Conservation (phyloP, 2,329 filamentous ascomycete species). For the Colletotrichum sp. region DNA sequence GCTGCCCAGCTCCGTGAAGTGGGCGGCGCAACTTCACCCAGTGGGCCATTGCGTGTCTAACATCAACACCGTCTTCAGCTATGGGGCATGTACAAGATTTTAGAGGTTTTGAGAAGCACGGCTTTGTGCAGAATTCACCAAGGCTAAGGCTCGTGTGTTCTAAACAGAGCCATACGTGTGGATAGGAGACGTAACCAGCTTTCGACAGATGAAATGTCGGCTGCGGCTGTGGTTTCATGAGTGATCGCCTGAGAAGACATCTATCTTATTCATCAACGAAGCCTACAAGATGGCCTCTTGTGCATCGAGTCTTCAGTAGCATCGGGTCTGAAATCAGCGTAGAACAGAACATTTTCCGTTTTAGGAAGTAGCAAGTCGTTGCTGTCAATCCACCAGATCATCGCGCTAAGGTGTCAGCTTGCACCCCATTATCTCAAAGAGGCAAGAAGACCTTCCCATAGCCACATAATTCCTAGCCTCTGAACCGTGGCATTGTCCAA, state of each 20-base stretch:
- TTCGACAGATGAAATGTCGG: background rate
- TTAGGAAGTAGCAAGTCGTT: background rate
- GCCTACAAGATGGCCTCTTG: background rate
- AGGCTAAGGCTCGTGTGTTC: background rate
- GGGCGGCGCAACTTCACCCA: background rate
- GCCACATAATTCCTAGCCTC: background rate
- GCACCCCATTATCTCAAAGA: background rate
- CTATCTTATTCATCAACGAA: background rate
- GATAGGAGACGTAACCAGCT: background rate
- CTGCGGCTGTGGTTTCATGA: background rate
- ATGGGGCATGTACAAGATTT: background rate
- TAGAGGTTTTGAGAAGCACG: background rate
- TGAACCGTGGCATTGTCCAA: background rate
- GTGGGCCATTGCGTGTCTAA: background rate
- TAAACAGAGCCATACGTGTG: background rate
- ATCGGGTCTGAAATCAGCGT: background rate
- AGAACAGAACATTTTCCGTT: background rate
- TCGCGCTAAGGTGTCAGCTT: background rate
- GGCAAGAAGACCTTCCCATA: background rate
- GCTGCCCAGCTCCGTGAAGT: background rate
- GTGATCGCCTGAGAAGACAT: background rate
- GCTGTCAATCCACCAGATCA: background rate
- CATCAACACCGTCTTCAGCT: background rate
- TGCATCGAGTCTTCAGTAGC: accelerated
- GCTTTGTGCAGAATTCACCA: background rate